Conservation (phyloP, 352 stramenopile genomes). For the Plasmopara halstedii region DNA sequence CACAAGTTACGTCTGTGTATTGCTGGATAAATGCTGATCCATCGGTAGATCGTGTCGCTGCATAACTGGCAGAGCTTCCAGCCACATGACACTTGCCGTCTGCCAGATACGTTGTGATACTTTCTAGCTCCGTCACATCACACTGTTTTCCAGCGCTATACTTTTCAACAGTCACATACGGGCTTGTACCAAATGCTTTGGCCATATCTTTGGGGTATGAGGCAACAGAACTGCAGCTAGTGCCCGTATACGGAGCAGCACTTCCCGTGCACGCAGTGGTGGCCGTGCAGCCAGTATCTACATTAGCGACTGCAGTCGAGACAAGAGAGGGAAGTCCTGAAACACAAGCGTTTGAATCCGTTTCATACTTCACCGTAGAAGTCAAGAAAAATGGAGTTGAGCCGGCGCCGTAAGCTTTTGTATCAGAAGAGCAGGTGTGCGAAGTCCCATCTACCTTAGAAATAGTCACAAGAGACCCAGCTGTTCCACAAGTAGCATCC, state of each 20-base stretch:
- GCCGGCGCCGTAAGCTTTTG: slow-evolving; percentile 4
- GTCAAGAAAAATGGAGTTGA: neutral
- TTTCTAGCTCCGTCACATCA: neutral
- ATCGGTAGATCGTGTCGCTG: neutral
- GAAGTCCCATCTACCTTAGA: neutral
- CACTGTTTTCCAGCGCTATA: neutral
- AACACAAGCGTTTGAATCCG: neutral
- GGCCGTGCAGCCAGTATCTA: neutral
- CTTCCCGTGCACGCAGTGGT: neutral
- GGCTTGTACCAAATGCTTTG: neutral
- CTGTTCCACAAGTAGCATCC: neutral
- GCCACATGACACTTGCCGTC: slow-evolving; percentile 9
- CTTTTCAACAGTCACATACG: slow-evolving; percentile 2
- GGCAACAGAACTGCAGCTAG: neutral
- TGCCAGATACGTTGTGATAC: slow-evolving; percentile 4
- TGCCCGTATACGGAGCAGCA: neutral
- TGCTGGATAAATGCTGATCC: neutral
- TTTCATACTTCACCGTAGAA: slow-evolving; percentile 1
- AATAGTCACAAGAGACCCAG: neutral
- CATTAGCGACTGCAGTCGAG: neutral
- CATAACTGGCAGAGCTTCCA: neutral
- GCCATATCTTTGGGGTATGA: neutral
- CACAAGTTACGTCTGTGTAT: neutral
- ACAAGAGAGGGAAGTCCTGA: neutral
- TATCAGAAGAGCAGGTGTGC: neutral